Base-by-base conservation (phyloP, 192 early-diverging fungal species). In the Glomus cerebriforme region DNA sequence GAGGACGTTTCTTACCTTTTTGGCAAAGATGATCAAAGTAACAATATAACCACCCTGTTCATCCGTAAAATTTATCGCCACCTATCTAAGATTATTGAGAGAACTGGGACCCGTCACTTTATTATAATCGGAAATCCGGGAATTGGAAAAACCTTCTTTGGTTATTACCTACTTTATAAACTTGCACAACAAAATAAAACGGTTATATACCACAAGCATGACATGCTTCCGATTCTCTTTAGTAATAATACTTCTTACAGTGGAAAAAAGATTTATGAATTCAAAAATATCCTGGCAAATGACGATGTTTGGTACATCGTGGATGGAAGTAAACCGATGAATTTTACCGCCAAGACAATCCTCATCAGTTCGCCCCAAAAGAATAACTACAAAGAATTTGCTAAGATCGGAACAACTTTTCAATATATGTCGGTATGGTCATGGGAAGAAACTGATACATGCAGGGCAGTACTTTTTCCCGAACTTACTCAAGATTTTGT, bases 131-230 rank as follows among this genome's bases (percentile, higher is more conserved):
- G 54, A 31, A 74, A 59, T 62, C 73, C 73, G 0, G 73, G 73
- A 7, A 75, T 75, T 34, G 73, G 73, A 9, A 75, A 60, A 75
- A 75, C 59, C 0, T 75, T 75, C 58, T 75, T 75, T 35, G 22
- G 29, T 60, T 60, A 60, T 60, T 59, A 75, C n/a, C 1, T 75
- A n/a, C 73, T 75, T 75, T 60, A 37, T 60, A 24, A 45, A 24
- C 58, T 75, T 60, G 27, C 59, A 34, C 24, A 59, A 60, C 73
- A 75, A 60, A 35, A 43, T 22, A 35, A 60, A 60, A 75, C 31
- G 27, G 72, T 73, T 73, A 49, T 73, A 73, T 73, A 73, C 31
- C 72, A 73, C 72, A 73, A 32, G 31, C 29, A 54, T 13, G 59
- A 59, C 29, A 59, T 59, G 72, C 0, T 0, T 29, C 72, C 72